Conservation (phyloP, 2,329 filamentous ascomycete species). For the Emergomyces pasteurianus region DNA sequence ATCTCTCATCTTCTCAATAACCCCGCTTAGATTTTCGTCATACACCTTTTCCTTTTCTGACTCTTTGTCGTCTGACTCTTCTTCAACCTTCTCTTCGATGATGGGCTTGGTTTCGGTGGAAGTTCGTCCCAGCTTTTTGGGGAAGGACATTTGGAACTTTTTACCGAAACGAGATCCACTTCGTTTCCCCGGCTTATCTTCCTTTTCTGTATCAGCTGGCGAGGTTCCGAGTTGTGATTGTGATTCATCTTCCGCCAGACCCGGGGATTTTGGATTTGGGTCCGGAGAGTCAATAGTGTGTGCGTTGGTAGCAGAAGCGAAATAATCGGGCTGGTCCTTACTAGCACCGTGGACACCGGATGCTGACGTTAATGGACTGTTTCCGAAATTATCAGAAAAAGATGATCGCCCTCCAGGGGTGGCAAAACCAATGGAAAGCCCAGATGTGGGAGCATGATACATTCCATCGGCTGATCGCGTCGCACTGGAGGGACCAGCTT, state of each 20-base stretch:
- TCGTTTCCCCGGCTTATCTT: constrained; percentile 49
- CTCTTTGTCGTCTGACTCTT: constrained; percentile 40
- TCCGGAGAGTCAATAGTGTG: constrained; percentile 14
- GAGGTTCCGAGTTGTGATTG: constrained; percentile 1
- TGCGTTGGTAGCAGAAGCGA: constrained; percentile 1
- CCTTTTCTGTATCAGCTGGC: constrained; percentile 31
- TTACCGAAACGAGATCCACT: constrained; percentile 59
- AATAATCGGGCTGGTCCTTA: constrained; percentile 7
- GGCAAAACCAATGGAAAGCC: constrained; percentile 64
- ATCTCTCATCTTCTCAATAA: constrained; percentile 34
- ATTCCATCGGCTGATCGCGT: constrained; percentile 51
- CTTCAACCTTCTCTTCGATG: constrained; percentile 60
- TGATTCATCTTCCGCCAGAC: constrained; percentile 11
- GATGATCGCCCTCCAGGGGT: constrained; percentile 41
- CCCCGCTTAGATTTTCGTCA: constrained; percentile 35
- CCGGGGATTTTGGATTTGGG: constrained; percentile 14
- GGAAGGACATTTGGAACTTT: constrained; percentile 64
- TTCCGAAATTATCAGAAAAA: constrained; percentile 16
- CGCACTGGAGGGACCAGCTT: constrained; percentile 18
- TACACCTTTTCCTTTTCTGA: constrained; percentile 38
- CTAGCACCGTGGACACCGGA: constrained; percentile 8
- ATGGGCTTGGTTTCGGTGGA: constrained; percentile 57
- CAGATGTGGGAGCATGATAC: constrained; percentile 56
- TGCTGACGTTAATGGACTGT: constrained; percentile 24
- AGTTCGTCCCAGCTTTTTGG: constrained; percentile 68